Evolutionary conservation across 2,329 filamentous ascomycete species (phyloP), one percentile per base, ranked within the genome.

Genomic region (Microdochium bolleyi): DNA sequence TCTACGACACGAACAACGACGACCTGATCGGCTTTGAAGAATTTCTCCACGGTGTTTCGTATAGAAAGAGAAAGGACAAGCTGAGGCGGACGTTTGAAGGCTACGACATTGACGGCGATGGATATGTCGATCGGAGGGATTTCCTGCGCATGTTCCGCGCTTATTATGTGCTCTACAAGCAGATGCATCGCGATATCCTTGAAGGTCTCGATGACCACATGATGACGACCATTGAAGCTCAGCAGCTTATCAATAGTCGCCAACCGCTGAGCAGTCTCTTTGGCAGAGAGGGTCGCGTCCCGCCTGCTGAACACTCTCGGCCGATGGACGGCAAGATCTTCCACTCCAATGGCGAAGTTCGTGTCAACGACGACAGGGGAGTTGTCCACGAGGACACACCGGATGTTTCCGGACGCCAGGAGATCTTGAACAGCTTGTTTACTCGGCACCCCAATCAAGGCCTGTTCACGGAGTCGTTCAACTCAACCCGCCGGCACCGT

Each of bases 1-100:
- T 96, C 67, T 99, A 96, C 67, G 94, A 99, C 69, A 88, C 85
- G 30, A 92, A 97, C 66, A 80, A 83, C 44, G 90, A 99, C 64
- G 88, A 88, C 22, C 58, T 95, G 8, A 96, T 99, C 61, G 88
- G 89, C 8, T 97, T 99, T 60, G 80, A 89, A 49, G 94, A 99
- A 66, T 99, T 96, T 63, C 73, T 97, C 24, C 83, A 87, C 53
- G 94, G 90, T 1, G 75, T 96, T 49, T 85, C 90, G 3, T 86
- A 84, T 60, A 73, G 82, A 25, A 85, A 83, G 60, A 74, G 80
- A 53, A 83, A 87, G 60, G 83, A 89, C 59, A 84, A 88, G 57
- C 75, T 92, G 44, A 76, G 73, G 53, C 82, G 85, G 55, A 86
- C 94, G 2, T 95, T 97, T 64, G 82, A 89, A 53, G 92, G 90